phyloP scores from a whole-genome alignment of 2,329 filamentous ascomycete genomes.

The Talaromyces sp. region DNA sequence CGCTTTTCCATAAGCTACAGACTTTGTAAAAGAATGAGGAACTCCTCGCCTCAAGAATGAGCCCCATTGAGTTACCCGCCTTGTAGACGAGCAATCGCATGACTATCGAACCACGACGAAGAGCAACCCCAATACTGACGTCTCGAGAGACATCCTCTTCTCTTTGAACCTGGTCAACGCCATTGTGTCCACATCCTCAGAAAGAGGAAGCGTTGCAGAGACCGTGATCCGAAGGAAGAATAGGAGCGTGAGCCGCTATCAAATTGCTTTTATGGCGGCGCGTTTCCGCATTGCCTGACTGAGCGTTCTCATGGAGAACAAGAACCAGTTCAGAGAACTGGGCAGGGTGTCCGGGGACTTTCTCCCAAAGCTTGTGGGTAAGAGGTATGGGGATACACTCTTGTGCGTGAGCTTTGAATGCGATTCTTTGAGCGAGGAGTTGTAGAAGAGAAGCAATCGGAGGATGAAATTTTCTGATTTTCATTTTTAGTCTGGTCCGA shows the following conservation, averaged over 20 bases:
- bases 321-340: conserved; percentile 32
- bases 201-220: conserved; percentile 34
- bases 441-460: conserved; percentile 43
- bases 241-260: conserved; percentile 73
- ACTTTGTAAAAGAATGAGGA: conserved; percentile 41
- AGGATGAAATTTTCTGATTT: not conserved
- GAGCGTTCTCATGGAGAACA: conserved; percentile 16
- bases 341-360: conserved; percentile 96
- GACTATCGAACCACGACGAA: conserved; percentile 94
- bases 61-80: conserved; percentile 98
- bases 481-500: not conserved
- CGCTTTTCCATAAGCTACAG: conserved; percentile 56
- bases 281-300: conserved; percentile 79
- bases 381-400: conserved; percentile 42
- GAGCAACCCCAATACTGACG: conserved; percentile 51
- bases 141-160: conserved; percentile 32
- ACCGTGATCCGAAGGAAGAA: conserved; percentile 34
- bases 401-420: conserved; percentile 98
- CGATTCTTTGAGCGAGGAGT: conserved; percentile 99
- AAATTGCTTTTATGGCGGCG: conserved; percentile 98
- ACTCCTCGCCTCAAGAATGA: conserved; percentile 99
- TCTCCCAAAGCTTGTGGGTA: conserved; percentile 84
- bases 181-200: conserved; percentile 32
- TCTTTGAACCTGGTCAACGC: conserved; percentile 30
- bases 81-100: conserved; percentile 80